Base-by-base conservation (phyloP, 2,329 filamentous ascomycete genomes). In the Claviceps purpurea region DNA sequence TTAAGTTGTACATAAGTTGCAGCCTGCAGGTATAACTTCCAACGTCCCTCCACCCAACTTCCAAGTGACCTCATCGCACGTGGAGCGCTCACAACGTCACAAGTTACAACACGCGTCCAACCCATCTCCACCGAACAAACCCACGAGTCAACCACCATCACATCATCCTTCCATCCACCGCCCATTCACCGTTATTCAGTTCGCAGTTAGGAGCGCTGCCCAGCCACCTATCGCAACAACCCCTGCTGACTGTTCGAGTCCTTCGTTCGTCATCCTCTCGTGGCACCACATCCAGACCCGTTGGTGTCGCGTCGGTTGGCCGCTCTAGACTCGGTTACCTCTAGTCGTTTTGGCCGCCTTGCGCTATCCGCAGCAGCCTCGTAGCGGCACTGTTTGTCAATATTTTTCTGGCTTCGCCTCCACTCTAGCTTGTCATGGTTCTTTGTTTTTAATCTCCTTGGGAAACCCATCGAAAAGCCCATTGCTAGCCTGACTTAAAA, bases 221-320 rank as follows among this genome's bases (percentile, higher is more conserved):
- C 45, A 38, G 30, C 40, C 20, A 39, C 50, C 14, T 20, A 5
- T 38, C 24, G 46, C 37, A n/a, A 22, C 46, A 22, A 44, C 45
- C 50, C 50, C 50, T 52, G 20, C 16, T 22, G 14, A 24, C 16
- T 43, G n/a, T 52, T 52, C 51, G 26, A 47, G 34, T 43, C 47
- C 34, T 42, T 18, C 16, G 18, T 10, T 47, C 30, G 47, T 22
- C 18, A 18, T n/a, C 39, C 16, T 20, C 16, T 42, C 18, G 41
- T 50, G 48, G 42, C 48, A 50, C 42, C 18, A 40, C 24, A 22
- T 22, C 22, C 10, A 18, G 43, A 40, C 48, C 26, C 43, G 13
- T 50, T 48, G 30, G 22, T 50, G 18, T 48, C 43, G 30, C n/a
- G 37, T 44, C 51, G 43, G 18, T 26, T n/a, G 24, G 16, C 43